These are phyloP conservation scores for Puccinia novopanici DNA, from an alignment of 1,284 basidiomycete species.

Conservation along the genomic window DNA sequence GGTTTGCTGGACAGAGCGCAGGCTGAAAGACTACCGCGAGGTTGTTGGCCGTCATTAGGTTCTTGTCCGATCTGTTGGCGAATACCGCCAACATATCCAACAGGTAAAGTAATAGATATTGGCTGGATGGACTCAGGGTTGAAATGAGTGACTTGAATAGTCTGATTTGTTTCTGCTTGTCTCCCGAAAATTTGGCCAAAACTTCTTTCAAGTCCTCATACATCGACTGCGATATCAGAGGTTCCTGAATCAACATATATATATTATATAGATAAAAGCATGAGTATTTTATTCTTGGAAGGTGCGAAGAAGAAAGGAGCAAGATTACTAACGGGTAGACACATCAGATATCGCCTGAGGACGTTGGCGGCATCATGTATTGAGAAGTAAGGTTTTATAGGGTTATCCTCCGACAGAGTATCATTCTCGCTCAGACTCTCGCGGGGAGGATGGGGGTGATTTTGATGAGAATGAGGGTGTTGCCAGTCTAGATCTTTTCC, in stretches of 20 bases:
- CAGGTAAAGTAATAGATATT: slow-evolving; percentile 92
- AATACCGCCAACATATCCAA: slow-evolving; percentile 94
- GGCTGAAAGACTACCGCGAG: slow-evolving; percentile 93
- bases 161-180: slow-evolving; percentile 35
- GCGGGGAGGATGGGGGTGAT: not conserved
- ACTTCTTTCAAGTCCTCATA: slow-evolving; percentile 29
- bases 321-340: slow-evolving; percentile 78
- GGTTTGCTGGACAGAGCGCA: slow-evolving; percentile 64
- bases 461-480: slow-evolving; percentile 61
- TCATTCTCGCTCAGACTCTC: slow-evolving; percentile 1
- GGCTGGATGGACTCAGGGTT: slow-evolving; percentile 80
- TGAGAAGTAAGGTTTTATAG: slow-evolving; percentile 66
- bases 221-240: slow-evolving; percentile 54
- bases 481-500: slow-evolving; percentile 92
- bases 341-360: slow-evolving; percentile 89
- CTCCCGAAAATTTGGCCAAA: slow-evolving; percentile 11
- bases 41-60: slow-evolving; percentile 92
- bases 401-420: not conserved
- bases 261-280: not conserved
- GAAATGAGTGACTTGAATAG: slow-evolving; percentile 80
- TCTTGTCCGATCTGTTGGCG: slow-evolving; percentile 83
- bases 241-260: slow-evolving; percentile 55
- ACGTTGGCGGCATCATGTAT: slow-evolving; percentile 96
- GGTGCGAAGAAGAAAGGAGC: slow-evolving; percentile 47
- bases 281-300: slow-evolving; percentile 8